These are phyloP conservation scores for Diaporthe sp. DNA, from an alignment of 2,329 filamentous ascomycete genomes.

Conservation along the genomic window DNA sequence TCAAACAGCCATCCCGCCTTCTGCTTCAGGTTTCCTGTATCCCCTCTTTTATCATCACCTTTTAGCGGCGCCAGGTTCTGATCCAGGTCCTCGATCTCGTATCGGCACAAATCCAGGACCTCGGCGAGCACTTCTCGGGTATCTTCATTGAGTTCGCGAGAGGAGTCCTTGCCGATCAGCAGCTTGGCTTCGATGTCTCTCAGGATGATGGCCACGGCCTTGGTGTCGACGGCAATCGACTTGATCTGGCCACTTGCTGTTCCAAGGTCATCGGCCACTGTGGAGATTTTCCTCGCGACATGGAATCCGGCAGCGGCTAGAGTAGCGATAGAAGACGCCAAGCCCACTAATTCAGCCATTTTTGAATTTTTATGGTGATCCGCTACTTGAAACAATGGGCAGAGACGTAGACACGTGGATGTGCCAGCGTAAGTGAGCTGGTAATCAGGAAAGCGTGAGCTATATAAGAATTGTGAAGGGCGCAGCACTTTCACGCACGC, in stretches of 20 bases:
- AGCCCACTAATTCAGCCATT: not conserved
- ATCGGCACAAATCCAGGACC: constrained; percentile 4
- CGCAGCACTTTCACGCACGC: not conserved
- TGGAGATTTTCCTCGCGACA: not conserved
- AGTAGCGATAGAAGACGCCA: not conserved
- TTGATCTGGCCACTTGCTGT: not conserved
- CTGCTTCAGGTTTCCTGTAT: not conserved
- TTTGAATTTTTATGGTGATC: not conserved
- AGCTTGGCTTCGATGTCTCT: constrained; percentile 23
- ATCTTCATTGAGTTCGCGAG: not conserved
- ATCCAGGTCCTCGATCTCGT: constrained; percentile 8
- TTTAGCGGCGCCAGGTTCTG: not conserved
- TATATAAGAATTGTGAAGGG: not conserved
- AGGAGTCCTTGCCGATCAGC: not conserved
- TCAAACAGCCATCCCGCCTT: not conserved
- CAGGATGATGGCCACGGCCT: constrained; percentile 5
- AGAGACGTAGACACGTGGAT: not conserved
- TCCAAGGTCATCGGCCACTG: not conserved
- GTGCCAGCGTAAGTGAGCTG: rapidly evolving
- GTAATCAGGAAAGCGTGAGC: not conserved
- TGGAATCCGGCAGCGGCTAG: constrained; percentile 2
- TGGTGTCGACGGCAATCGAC: not conserved
- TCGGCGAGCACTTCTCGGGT: not conserved
- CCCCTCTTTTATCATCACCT: not conserved
- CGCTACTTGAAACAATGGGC: not conserved